Percentiles rank a stretch among this genome's conserved stretches.
These are phyloP conservation scores for Mortierella claussenii DNA, from an alignment of 192 early-diverging fungal genomes.

Conservation along the genomic window DNA sequence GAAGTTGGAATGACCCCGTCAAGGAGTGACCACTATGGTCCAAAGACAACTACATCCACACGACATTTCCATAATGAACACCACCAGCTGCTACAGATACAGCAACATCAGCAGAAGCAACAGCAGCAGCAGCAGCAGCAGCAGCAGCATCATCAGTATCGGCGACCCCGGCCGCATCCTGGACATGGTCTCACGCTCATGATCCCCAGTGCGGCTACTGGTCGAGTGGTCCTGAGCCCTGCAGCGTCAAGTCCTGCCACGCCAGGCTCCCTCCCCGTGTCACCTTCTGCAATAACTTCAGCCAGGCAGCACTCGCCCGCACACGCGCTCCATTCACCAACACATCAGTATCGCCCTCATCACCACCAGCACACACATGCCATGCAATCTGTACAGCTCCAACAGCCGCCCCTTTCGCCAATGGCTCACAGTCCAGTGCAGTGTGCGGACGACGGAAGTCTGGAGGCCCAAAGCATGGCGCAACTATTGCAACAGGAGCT, in stretches of 20 bases:
- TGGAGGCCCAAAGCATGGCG: neutral
- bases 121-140: constrained; percentile 7
- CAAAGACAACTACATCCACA: neutral
- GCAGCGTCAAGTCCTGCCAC: neutral
- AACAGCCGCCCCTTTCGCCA: constrained; percentile 6
- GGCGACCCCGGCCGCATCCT: constrained; percentile 4
- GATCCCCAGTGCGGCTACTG: neutral
- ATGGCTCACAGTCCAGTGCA: constrained; percentile 8
- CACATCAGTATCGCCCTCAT: constrained; percentile 4
- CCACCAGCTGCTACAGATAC: constrained; percentile 3
- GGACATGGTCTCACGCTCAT: constrained; percentile 5
- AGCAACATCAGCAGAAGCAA: constrained; percentile 6
- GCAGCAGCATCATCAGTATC: constrained; percentile 2
- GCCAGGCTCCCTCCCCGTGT: neutral
- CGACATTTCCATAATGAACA: constrained; percentile 15
- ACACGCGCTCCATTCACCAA: neutral
- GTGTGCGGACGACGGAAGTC: neutral
- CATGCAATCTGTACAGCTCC: neutral
- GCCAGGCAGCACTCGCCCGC: constrained; percentile 1
- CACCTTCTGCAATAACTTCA: neutral
- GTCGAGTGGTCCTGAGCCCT: neutral
- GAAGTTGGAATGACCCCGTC: constrained; percentile 9
- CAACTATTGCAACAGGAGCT: neutral
- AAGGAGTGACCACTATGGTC: constrained; percentile 10
- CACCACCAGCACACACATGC: neutral